phyloP scores from a whole-genome alignment of 371 early-diverging fungal species.

The Mucor piriformis region DNA sequence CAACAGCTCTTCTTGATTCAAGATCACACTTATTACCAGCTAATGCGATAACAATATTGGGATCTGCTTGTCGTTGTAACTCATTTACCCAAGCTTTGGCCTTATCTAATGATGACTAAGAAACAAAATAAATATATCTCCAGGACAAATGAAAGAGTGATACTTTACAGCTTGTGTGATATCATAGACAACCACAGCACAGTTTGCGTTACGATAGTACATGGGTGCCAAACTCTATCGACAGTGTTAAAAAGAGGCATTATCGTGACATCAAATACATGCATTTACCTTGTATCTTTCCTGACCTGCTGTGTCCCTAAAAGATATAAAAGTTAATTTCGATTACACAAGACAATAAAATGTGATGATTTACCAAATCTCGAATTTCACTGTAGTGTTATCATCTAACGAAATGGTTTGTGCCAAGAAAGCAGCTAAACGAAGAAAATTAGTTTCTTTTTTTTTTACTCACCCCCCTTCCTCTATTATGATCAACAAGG shows the following conservation, averaged over 20 bases:
- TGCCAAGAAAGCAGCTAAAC: conserved; percentile 80
- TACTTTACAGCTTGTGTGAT: conserved; percentile 85
- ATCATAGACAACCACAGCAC: conserved; percentile 97
- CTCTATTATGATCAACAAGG: background rate
- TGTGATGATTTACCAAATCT: conserved; percentile 74
- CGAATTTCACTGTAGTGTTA: conserved; percentile 77
- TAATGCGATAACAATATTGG: conserved; percentile 94
- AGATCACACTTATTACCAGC: conserved; percentile 96
- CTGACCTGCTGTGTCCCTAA: conserved; percentile 94
- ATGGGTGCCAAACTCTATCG: conserved; percentile 94
- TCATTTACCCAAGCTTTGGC: conserved; percentile 99
- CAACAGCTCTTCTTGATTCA: conserved; percentile 74
- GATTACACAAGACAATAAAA: background rate
- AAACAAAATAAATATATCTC: background rate
- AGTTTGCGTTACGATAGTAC: conserved; percentile 98
- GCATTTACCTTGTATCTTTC: conserved; percentile 85
- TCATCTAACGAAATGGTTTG: conserved; percentile 75
- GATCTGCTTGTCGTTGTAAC: conserved; percentile 94
- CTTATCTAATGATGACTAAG: conserved; percentile 87
- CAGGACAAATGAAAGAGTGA: background rate
- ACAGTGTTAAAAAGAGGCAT: background rate
- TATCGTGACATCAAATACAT: background rate
- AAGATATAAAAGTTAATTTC: conserved; percentile 10
- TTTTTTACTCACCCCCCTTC: background rate
- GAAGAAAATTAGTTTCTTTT: background rate